phyloP scores from a whole-genome alignment of 2,329 filamentous ascomycete genomes.

The Exophiala viscosa region DNA sequence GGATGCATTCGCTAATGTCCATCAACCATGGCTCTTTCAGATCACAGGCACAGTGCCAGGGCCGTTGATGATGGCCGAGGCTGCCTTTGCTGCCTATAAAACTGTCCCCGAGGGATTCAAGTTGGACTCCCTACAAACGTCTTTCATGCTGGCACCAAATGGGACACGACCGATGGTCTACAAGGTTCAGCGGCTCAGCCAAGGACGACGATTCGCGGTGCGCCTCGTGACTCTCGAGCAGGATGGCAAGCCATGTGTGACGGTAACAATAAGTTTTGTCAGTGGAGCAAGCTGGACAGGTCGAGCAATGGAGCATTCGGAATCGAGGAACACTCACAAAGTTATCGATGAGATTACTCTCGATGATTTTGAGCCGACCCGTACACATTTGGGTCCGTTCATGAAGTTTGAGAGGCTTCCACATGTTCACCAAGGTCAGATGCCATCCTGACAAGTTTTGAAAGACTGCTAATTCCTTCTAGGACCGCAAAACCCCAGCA shows the following conservation, averaged over 20 bases:
- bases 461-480: background rate
- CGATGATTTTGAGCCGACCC: slow-evolving; percentile 23
- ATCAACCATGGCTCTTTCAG: slow-evolving; percentile 26
- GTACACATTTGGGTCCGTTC: slow-evolving; percentile 19
- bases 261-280: slow-evolving; percentile 22
- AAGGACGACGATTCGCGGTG: slow-evolving; percentile 24
- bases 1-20: slow-evolving; percentile 23
- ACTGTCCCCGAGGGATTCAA: slow-evolving; percentile 21
- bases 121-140: slow-evolving; percentile 25
- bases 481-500: slow-evolving; percentile 11
- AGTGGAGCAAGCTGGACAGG: slow-evolving; percentile 21
- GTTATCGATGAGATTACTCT: slow-evolving; percentile 19
- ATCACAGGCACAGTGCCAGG: slow-evolving; percentile 23
- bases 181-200: slow-evolving; percentile 22
- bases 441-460: background rate
- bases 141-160: slow-evolving; percentile 24
- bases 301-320: slow-evolving; percentile 21
- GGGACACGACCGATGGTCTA: slow-evolving; percentile 15
- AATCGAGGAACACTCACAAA: slow-evolving; percentile 8
- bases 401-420: slow-evolving; percentile 28
- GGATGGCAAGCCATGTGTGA: slow-evolving; percentile 13
- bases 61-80: slow-evolving; percentile 25
- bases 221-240: slow-evolving; percentile 22
- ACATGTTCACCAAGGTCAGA: slow-evolving; percentile 17
- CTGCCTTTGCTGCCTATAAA: slow-evolving; percentile 22